A percentile compares a stretch with the other conserved stretches of the same genome.
Conservation (phyloP, 2,329 filamentous ascomycete genomes). For the Ilyonectria sp. region DNA sequence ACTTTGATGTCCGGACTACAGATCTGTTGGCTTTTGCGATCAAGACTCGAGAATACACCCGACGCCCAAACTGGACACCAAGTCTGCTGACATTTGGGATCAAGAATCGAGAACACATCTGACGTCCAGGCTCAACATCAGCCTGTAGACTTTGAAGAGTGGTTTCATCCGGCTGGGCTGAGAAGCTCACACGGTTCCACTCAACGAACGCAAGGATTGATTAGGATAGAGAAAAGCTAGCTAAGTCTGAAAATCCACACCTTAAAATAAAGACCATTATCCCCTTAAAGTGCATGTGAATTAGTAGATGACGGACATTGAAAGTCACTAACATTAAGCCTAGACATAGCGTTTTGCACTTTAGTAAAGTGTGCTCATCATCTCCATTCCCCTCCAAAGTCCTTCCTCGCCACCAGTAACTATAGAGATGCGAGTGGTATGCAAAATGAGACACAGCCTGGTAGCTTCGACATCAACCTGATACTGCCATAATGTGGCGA, state of each 20-base stretch:
- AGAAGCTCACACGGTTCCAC: neutral
- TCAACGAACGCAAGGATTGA: neutral
- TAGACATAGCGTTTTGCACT: too few species aligned
- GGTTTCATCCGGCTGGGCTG: slow-evolving; percentile 1
- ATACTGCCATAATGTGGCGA: too few species aligned
- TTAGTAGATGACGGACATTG: neutral
- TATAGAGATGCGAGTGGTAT: too few species aligned
- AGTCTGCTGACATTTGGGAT: neutral
- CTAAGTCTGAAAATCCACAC: neutral
- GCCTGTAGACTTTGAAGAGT: neutral
- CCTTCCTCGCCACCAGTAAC: too few species aligned
- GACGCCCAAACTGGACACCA: too few species aligned
- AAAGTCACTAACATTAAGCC: too few species aligned
- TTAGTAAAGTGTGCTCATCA: too few species aligned
- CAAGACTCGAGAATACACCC: too few species aligned
- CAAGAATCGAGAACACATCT: neutral
- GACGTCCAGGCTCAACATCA: neutral
- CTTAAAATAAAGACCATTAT: neutral
- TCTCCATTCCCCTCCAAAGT: too few species aligned
- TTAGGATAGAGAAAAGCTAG: neutral
- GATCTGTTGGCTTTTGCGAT: too few species aligned
- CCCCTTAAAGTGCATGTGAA: neutral
- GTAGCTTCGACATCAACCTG: too few species aligned
- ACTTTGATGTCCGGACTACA: neutral
- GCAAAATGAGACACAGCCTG: too few species aligned